phyloP scores from a whole-genome alignment of 164 flowering plant genomes.

The Euptelea pleiosperma region DNA sequence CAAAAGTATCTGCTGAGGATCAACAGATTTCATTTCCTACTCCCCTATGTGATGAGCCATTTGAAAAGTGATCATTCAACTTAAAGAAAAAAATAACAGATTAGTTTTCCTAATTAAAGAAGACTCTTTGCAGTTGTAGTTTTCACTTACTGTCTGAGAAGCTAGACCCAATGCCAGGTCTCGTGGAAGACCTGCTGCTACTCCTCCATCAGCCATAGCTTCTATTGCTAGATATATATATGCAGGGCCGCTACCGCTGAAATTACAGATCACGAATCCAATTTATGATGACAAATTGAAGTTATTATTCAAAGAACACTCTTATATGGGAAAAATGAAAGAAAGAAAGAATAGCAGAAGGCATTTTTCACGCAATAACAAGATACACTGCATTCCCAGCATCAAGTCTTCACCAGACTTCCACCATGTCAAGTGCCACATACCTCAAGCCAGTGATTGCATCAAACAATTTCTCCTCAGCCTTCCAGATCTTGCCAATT shows the following conservation, averaged over 20 bases:
- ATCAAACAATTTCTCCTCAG: conserved; percentile 86
- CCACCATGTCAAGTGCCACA: conserved; percentile 6
- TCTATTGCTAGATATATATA: conserved; percentile 84
- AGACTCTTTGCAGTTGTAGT: background rate
- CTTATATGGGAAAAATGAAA: background rate
- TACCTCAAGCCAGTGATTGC: conserved; percentile 94
- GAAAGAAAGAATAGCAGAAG: too few species aligned
- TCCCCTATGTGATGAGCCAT: too few species aligned
- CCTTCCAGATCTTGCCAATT: conserved; percentile 84
- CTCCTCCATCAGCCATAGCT: conserved; percentile 99
- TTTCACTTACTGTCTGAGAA: conserved; percentile 83
- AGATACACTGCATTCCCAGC: background rate
- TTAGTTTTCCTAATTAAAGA: too few species aligned
- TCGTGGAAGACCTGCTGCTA: conserved; percentile 94
- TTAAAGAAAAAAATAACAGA: too few species aligned
- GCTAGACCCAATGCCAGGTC: conserved; percentile 85
- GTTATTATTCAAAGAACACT: background rate
- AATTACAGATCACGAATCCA: background rate
- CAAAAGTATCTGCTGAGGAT: background rate
- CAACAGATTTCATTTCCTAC: too few species aligned
- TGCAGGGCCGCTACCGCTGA: conserved; percentile 98
- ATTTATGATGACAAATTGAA: background rate
- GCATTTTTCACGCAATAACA: background rate
- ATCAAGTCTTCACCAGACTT: background rate
- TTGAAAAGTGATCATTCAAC: too few species aligned